phyloP scores from a whole-genome alignment of 345 rosid species.

The Reutealis trisperma region DNA sequence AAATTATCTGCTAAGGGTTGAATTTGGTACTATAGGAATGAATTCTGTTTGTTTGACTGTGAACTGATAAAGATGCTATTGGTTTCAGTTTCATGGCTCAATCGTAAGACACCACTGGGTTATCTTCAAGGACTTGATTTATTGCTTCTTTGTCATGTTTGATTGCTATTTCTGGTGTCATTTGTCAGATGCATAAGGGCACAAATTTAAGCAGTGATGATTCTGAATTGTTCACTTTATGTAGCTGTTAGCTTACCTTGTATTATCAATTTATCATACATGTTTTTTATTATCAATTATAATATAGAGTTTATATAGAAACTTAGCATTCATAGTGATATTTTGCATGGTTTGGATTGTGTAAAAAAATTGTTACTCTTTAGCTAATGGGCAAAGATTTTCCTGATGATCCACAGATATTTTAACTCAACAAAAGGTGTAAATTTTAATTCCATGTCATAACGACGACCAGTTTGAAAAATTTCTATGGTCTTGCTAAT shows the following conservation, averaged over 20 bases:
- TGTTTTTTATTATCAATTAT: background rate
- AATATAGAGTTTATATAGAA: background rate
- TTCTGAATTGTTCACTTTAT: too few relatives aligned
- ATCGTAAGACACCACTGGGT: background rate
- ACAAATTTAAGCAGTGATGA: background rate
- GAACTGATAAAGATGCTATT: background rate
- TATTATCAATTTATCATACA: too few relatives aligned
- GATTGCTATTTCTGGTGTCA: background rate
- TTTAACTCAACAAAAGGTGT: background rate
- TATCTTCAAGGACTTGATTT: background rate
- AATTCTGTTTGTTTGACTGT: background rate
- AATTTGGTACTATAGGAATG: too few relatives aligned
- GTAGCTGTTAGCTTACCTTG: too few relatives aligned
- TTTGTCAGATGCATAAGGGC: background rate
- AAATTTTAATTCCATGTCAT: background rate
- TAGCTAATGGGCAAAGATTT: background rate
- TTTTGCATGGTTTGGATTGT: background rate
- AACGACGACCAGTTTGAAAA: background rate
- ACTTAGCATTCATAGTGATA: background rate
- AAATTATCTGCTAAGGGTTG: too few relatives aligned
- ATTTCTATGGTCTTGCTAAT: background rate
- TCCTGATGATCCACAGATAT: background rate
- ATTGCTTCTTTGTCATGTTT: background rate
- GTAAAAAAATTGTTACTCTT: background rate
- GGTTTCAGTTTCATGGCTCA: background rate